These are phyloP conservation scores for Chlorociboria aeruginascens DNA, from an alignment of 495 filamentous ascomycete genomes.

Conservation along the genomic window DNA sequence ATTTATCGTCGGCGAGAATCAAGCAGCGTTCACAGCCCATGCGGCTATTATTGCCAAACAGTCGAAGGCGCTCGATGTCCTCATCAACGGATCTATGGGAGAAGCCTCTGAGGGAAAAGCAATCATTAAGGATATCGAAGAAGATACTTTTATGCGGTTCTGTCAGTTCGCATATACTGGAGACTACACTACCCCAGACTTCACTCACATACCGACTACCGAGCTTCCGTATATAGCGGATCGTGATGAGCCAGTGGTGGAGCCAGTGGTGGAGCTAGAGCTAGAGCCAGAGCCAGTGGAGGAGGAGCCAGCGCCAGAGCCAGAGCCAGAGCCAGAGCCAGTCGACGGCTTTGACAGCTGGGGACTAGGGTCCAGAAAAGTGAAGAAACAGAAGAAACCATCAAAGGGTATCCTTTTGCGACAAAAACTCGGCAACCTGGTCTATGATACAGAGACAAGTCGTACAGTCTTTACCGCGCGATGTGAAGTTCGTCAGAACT, in stretches of 20 bases:
- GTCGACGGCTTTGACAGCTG: not conserved
- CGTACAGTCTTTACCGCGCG: too few relatives aligned
- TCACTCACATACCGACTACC: not conserved
- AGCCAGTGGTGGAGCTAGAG: not conserved
- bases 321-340: conserved; percentile 1
- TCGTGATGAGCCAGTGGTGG: not conserved
- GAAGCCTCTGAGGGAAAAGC: conserved; percentile 11
- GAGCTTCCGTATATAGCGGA: conserved; percentile 2
- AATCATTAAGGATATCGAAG: conserved; percentile 11
- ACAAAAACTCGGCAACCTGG: too few relatives aligned
- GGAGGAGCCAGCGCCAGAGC: not conserved
- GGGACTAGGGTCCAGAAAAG: not conserved
- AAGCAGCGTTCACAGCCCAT: conserved; percentile 8
- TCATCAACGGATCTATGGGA: conserved; percentile 13
- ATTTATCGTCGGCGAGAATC: conserved; percentile 7
- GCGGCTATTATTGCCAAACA: conserved; percentile 11
- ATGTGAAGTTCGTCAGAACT: too few relatives aligned
- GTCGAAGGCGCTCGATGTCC: conserved; percentile 8
- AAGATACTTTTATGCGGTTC: conserved; percentile 16
- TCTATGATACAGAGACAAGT: too few relatives aligned
- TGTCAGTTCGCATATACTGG: conserved; percentile 16
- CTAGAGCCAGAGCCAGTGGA: not conserved
- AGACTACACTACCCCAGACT: conserved; percentile 10
- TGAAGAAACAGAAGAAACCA: not conserved
- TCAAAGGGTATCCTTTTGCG: not conserved